Evolutionary conservation across 768 basidiomycete genomes (phyloP), one percentile per base, ranked within the genome.

Genomic region (Crassisporium funariophilum): DNA sequence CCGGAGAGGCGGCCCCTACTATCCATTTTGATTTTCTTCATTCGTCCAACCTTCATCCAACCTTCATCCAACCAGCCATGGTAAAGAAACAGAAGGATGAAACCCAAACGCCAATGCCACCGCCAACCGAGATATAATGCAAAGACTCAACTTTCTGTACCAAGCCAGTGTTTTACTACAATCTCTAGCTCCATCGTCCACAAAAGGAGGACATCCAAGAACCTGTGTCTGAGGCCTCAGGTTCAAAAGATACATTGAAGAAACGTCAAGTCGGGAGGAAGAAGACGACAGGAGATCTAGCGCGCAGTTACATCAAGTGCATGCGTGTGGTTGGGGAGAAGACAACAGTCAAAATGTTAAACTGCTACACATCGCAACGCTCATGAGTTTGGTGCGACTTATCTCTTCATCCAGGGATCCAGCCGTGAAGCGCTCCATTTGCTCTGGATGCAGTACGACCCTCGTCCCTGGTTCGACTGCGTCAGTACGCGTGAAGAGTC

Each of bases 131-230:
- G 91, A 93, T 59, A 80, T 88, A 37, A 76, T 91, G 16, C 91
- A 93, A 64, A 77, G 91, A 21, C 76, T 93, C 50, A 92, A 88
- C 66, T 93, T 88, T 63, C 77, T 93, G 25, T 91, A 88, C 59
- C 91, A 92, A 66, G 86, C 89, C 25, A 84, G 85, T 57, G 73
- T 78, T 10, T 84, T 83, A 50, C 70, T 90, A 15, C 74, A 69
- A 44, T 69, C 68, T 9, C 63, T 76, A 38, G 54, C 52, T 20
- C 51, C 44, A 27, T 35, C 21, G 47, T 16, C 20, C n/a, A n/a
- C n/a, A n/a, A n/a, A n/a, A n/a, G n/a, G n/a, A n/a, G n/a, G n/a
- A n/a, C n/a, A n/a, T n/a, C n/a, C n/a, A n/a, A n/a, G n/a, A n/a
- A n/a, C n/a, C n/a, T n/a, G n/a, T n/a, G n/a, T n/a, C n/a, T n/a